Evolutionary conservation across 768 basidiomycete species (phyloP).

Genomic region (Hydnomerulius pinastri): DNA sequence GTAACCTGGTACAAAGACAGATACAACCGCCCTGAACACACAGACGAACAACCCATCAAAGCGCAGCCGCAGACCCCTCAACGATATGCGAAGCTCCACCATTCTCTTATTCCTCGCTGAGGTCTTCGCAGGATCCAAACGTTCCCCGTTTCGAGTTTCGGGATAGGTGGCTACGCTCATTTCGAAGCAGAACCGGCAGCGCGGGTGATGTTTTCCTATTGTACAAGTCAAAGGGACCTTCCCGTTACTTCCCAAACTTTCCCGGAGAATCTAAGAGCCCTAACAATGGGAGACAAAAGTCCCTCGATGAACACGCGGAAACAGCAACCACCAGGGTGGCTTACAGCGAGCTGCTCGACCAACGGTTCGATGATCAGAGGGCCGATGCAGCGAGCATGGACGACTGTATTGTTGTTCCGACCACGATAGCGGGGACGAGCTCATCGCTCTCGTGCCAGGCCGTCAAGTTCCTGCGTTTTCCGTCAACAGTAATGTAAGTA

Average conservation of each 20-base stretch:
- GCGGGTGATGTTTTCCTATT: no score
- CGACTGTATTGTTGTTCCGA: no score
- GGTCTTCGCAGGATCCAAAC: constrained; percentile 39
- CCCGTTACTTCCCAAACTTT: no score
- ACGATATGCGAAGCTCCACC: constrained; percentile 50
- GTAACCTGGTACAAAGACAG: background rate
- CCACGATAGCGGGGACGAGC: constrained; percentile 68
- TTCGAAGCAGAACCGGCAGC: constrained; percentile 7
- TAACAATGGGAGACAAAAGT: no score
- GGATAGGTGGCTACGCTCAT: constrained; percentile 31
- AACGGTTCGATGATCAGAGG: no score
- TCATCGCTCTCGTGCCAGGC: constrained; percentile 74
- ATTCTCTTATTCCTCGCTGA: constrained; percentile 54
- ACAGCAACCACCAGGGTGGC: no score
- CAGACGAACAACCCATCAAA: constrained; percentile 41
- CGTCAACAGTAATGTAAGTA: no score
- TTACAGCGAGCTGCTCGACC: no score
- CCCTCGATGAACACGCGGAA: no score
- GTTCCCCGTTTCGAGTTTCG: constrained; percentile 8
- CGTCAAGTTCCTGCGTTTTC: constrained; percentile 57
- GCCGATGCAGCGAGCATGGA: no score
- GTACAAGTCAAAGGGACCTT: no score
- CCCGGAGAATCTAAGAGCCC: no score
- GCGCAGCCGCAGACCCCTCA: constrained; percentile 55
- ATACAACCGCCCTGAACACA: background rate